These are phyloP conservation scores for Coniella lustricola DNA, from an alignment of 2,329 filamentous ascomycete species.

Conservation along the genomic window DNA sequence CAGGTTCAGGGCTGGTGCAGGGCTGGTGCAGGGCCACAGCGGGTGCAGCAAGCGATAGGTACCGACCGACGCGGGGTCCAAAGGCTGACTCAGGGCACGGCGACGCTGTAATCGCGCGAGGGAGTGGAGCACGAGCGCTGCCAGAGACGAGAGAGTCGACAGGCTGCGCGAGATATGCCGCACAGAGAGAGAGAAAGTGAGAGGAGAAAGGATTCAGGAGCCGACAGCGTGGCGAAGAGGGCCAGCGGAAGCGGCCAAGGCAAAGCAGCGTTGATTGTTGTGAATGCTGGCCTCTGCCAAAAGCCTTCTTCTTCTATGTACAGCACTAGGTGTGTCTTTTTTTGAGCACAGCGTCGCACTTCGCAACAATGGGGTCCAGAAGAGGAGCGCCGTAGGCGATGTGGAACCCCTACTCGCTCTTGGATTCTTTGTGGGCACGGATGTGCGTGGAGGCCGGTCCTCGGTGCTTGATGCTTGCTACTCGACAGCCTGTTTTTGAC, in stretches of 20 bases:
- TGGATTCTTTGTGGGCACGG: neutral
- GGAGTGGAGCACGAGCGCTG: neutral
- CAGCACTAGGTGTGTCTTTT: constrained; percentile 1
- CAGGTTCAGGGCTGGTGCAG: too few relatives aligned
- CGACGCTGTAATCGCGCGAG: neutral
- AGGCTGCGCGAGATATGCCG: too few relatives aligned
- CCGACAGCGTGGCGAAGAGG: constrained; percentile 1
- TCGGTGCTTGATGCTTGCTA: neutral
- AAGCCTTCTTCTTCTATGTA: too few relatives aligned
- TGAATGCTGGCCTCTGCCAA: too few relatives aligned
- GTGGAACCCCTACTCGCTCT: constrained; percentile 7
- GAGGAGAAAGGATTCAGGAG: constrained; percentile 6
- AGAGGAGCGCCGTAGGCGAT: constrained; percentile 9
- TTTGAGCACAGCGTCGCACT: neutral
- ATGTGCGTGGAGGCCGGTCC: neutral
- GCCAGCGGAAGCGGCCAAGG: neutral
- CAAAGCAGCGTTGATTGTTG: too few relatives aligned
- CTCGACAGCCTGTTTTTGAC: too few relatives aligned
- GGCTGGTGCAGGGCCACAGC: constrained; percentile 2
- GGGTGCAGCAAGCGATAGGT: constrained; percentile 4
- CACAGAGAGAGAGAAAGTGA: too few relatives aligned
- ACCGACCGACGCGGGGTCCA: constrained; percentile 15
- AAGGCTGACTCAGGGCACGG: constrained; percentile 13
- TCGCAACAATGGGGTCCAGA: constrained; percentile 10
- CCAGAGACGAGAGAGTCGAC: neutral